Evolutionary conservation across 345 rosid species (phyloP).

Genomic region (Ceriops zippeliana): DNA sequence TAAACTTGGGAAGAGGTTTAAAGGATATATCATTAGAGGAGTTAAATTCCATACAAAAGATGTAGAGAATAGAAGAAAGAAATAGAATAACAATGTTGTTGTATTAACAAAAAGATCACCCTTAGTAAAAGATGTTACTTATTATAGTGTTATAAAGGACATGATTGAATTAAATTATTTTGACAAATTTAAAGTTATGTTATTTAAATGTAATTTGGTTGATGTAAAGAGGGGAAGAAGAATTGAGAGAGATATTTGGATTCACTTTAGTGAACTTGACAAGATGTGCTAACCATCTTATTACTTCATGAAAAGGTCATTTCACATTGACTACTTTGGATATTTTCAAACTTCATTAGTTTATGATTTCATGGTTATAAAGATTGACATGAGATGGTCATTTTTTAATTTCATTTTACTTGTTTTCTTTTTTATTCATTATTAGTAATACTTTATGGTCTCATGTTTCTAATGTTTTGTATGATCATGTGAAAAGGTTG

Average conservation of each 20-base stretch:
- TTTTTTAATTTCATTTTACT: background rate
- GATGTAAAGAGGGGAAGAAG: no score
- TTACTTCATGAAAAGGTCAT: conserved; percentile 69
- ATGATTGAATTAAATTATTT: no score
- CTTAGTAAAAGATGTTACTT: background rate
- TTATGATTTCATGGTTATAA: background rate
- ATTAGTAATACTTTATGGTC: no score
- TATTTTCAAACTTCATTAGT: background rate
- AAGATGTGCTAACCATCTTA: no score
- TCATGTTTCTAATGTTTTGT: no score
- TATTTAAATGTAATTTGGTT: no score
- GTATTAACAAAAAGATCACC: background rate
- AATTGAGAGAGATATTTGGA: no score
- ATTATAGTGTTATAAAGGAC: conserved; percentile 7
- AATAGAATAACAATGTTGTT: conserved; percentile 6
- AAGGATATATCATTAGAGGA: background rate
- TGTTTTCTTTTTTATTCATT: no score
- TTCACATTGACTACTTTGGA: background rate
- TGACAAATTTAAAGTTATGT: no score
- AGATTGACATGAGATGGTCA: background rate
- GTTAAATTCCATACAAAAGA: background rate
- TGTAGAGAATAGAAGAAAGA: background rate
- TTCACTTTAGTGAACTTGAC: no score
- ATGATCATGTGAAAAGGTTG: background rate
- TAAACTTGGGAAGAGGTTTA: background rate